These are phyloP conservation scores for Rubus parviflorus DNA, from an alignment of 306 rosid genomes.

Conservation along the genomic window DNA sequence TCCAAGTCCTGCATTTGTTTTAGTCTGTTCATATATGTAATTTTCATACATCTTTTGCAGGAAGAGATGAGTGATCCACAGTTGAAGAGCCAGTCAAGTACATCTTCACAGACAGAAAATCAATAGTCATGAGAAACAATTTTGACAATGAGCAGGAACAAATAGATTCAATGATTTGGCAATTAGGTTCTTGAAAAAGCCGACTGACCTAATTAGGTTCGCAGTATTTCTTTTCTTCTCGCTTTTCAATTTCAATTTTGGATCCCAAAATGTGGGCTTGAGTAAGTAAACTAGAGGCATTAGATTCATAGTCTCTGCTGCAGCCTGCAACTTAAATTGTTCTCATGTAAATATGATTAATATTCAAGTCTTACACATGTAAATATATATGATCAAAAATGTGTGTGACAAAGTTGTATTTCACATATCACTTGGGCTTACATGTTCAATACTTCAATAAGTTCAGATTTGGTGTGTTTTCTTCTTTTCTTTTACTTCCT, in stretches of 20 bases:
- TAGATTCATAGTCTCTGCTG: conserved; percentile 9
- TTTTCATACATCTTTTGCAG: conserved; percentile 31
- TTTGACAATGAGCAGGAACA: conserved; percentile 1
- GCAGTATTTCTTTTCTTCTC: not conserved
- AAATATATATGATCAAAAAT: not conserved
- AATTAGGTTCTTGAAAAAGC: not conserved
- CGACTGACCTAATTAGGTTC: not conserved
- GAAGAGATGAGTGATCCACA: conserved; percentile 57
- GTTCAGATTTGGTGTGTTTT: too few species aligned
- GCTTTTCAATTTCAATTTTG: not conserved
- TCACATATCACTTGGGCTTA: too few species aligned
- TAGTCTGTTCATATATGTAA: not conserved
- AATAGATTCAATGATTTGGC: not conserved
- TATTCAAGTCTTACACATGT: not conserved
- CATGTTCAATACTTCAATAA: too few species aligned
- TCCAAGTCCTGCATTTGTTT: too few species aligned
- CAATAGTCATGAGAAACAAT: conserved; percentile 8
- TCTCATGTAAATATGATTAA: conserved; percentile 18
- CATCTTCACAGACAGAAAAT: conserved; percentile 34
- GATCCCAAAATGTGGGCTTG: conserved; percentile 2
- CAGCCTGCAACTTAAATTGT: not conserved
- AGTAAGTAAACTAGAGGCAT: not conserved
- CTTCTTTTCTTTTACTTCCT: too few species aligned
- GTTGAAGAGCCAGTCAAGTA: conserved; percentile 32
- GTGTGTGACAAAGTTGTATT: not conserved